Evolutionary conservation across 345 rosid species (phyloP), one percentile per base, ranked within the genome.

Genomic region (Sonneratia alba): DNA sequence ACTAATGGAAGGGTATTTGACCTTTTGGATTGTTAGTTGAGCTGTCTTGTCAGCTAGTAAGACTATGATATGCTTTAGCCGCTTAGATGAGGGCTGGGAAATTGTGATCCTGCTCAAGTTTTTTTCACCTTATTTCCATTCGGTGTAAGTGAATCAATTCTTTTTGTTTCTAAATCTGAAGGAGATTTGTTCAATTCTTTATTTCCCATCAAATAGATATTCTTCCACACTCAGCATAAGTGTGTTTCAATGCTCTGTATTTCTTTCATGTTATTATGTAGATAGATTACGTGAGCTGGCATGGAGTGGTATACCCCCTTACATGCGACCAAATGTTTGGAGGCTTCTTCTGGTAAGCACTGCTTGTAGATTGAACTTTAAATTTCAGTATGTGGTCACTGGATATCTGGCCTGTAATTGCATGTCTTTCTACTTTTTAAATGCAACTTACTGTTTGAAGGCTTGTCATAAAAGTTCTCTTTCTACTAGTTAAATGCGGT

Each of bases 251-350:
- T 62, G 1, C 7, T 62, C 19, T 62, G 13, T 27, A 27, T 38
- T 61, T 61, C 40, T 70, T 42, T 18, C 70, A 34, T 13, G 34
- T 49, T 68, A 55, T 70, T 76, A 6, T 80, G 81, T 84, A 95
- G 99, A 95, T 69, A 89, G 84, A 77, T 79, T 95, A 80, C 97
- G 93, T 3, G 97, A 90, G 77, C 74, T 95, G 73, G 92, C 97
- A 47, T 95, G 99, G 99, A 95, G 93, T 87, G 97, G 99, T 79
- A 78, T 95, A 43, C 97, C 99, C 72, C 87, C 91, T 69, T 88
- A 90, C 68, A 92, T 92, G 97, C 90, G 99, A 21, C 96, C 97
- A 37, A 82, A 77, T 22, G 85, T 89, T 49, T 95, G 99, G 99
- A 86, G 93, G 81, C 97, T 95, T 84, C 94, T 95, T 77, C 83